A percentile compares a stretch with the other conserved stretches of the same genome.
These are phyloP conservation scores for Solanum clarkiae DNA, from an alignment of 257 asterid species.

Conservation along the genomic window DNA sequence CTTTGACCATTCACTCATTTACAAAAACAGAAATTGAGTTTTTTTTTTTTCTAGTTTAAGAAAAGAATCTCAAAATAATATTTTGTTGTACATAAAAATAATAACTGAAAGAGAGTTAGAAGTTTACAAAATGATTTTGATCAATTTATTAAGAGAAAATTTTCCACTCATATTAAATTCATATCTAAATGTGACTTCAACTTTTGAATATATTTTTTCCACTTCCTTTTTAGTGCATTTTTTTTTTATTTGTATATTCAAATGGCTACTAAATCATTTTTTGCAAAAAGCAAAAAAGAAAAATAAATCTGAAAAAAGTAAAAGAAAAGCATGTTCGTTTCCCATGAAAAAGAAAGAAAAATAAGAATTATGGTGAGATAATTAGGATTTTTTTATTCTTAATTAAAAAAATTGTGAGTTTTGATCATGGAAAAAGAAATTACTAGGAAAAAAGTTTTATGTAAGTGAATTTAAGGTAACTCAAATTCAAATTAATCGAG, in stretches of 20 bases:
- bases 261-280: not conserved
- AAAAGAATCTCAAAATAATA: too few species aligned
- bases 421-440: too few species aligned
- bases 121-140: not conserved
- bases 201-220: not conserved
- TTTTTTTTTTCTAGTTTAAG: too few species aligned
- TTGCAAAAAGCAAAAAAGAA: not conserved
- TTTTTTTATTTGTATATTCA: not conserved
- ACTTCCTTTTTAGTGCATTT: not conserved
- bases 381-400: too few species aligned
- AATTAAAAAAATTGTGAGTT: accelerated
- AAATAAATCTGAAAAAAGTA: not conserved
- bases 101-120: too few species aligned
- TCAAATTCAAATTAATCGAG: too few species aligned
- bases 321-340: not conserved
- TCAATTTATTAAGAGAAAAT: not conserved
- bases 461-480: not conserved
- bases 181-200: not conserved
- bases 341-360: not conserved
- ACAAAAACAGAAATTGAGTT: too few species aligned
- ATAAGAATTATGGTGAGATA: too few species aligned
- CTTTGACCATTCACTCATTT: too few species aligned
- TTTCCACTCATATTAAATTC: not conserved
- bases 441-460: too few species aligned
- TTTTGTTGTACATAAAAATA: too few species aligned